These are phyloP conservation scores for Fistulinella prunicolor DNA, from an alignment of 768 basidiomycete genomes.

Conservation along the genomic window DNA sequence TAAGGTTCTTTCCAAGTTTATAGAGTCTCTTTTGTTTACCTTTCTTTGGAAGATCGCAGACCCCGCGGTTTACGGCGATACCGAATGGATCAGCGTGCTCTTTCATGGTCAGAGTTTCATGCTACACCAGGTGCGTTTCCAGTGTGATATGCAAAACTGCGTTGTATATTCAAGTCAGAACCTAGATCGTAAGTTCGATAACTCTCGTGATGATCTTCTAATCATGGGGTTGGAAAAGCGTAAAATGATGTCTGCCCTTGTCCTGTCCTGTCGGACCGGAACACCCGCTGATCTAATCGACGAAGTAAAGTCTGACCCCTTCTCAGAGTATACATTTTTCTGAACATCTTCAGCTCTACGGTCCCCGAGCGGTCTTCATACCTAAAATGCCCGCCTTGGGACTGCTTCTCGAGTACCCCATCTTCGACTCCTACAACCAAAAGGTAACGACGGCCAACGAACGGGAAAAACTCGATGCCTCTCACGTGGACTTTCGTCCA, in stretches of 20 bases:
- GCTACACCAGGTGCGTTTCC: conserved; percentile 85
- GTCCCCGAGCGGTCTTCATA: conserved; percentile 71
- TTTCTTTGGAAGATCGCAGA: conserved; percentile 59
- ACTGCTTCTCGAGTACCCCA: conserved; percentile 82
- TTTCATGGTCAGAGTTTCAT: conserved; percentile 99
- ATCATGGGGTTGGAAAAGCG: conserved; percentile 50
- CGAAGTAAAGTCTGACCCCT: conserved; percentile 44
- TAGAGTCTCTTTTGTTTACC: background rate
- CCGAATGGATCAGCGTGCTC: conserved; percentile 91
- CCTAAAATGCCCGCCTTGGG: conserved; percentile 97
- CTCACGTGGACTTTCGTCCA: conserved; percentile 63
- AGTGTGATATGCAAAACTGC: background rate
- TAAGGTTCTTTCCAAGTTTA: conserved; percentile 23
- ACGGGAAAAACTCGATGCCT: conserved; percentile 42
- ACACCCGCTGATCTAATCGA: conserved; percentile 75
- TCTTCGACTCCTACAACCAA: conserved; percentile 76
- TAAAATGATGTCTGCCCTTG: conserved; percentile 91
- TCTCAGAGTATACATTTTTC: background rate
- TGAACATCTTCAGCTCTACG: conserved; percentile 54
- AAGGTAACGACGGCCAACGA: conserved; percentile 45
- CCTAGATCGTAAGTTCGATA: conserved; percentile 30
- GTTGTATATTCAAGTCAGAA: conserved; percentile 22
- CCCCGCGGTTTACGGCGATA: conserved; percentile 85
- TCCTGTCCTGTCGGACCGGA: conserved; percentile 73
- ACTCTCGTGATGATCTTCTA: conserved; percentile 11